Base-by-base conservation (phyloP, 1,284 basidiomycete genomes). In the Coniferiporia weirii region DNA sequence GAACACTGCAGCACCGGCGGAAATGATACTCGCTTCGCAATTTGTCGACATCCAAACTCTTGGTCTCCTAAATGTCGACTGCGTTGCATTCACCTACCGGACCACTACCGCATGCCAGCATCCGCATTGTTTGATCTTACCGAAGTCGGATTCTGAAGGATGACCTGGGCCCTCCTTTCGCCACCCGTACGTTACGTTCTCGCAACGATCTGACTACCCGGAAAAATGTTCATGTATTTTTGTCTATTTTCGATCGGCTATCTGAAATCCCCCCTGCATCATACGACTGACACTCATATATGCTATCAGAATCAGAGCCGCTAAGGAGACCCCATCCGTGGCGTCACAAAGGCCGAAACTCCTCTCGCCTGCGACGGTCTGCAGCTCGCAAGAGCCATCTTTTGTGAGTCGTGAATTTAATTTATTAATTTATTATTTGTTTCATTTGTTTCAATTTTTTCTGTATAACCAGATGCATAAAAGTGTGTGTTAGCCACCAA, bases 201-300 rank as follows among this genome's bases (percentile, higher is more conserved):
- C 15, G 38, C 27, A 40, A 40, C 38, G 8, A 40, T 10, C 8
- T 27, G 27, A 27, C 27, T 5, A 27, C 27, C 5, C 27, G 27
- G 27, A 5, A 27, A 27, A 27, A 27, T 3, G 15, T 40, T 40
- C 8, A 7, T 10, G 15, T 40, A 40, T 20, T 46, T 46, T 46
- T 20, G 9, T 19, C 15, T 13, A 46, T 46, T 46, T 46, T 17
- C 12, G 15, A 19, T 46, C 17, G 44, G 17, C n/a, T 17, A 46
- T 46, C 8, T 46, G 19, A n/a, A 17, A 10, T 19, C 50, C 8
- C 17, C 12, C 36, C 19, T 52, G 32, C 35, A 32, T 19, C 48
- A 49, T 22, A 32, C 19, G 48, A 49, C 32, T 15, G 34, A 47
- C 44, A 55, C 22, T 35, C 43, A 55, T 47, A 47, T 55, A 55